These are phyloP conservation scores for Malassezia restricta DNA, from an alignment of 1,284 basidiomycete species.

Conservation along the genomic window DNA sequence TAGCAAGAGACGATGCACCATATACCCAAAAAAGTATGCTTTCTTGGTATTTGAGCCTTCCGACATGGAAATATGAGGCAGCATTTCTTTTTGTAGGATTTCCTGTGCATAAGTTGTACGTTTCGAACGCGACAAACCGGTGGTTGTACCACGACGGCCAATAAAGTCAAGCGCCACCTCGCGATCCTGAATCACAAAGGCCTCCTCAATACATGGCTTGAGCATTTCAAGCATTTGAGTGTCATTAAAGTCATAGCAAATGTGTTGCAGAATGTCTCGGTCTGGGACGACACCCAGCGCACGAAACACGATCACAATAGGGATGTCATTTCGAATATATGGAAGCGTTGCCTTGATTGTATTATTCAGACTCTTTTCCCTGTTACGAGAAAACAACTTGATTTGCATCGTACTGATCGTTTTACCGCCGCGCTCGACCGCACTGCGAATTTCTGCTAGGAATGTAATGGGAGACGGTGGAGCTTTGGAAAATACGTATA, in stretches of 20 bases:
- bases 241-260: conserved; percentile 95
- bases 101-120: conserved; percentile 94
- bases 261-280: conserved; percentile 91
- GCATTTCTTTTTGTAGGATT: conserved; percentile 95
- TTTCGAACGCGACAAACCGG: conserved; percentile 76
- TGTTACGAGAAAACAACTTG: conserved; percentile 83
- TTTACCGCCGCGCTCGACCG: conserved; percentile 96
- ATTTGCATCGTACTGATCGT: conserved; percentile 97
- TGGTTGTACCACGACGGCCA: conserved; percentile 90
- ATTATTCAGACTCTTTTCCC: conserved; percentile 68
- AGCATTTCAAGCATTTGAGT: conserved; percentile 93
- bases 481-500: conserved; percentile 97
- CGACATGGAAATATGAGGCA: conserved; percentile 90
- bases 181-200: conserved; percentile 93
- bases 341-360: conserved; percentile 95
- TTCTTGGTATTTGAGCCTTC: conserved; percentile 96
- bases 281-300: conserved; percentile 95
- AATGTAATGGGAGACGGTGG: conserved; percentile 92
- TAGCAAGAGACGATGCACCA: conserved; percentile 88
- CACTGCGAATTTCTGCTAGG: conserved; percentile 91
- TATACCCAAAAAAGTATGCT: conserved; percentile 99
- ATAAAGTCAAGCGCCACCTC: conserved; percentile 88
- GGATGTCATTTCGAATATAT: conserved; percentile 96
- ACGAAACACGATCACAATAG: conserved; percentile 97
- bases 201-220: conserved; percentile 96